Percentiles rank a stretch among this genome's conserved stretches.
These are phyloP conservation scores for Podaxis carcinomalis DNA, from an alignment of 768 basidiomycete genomes.

Conservation along the genomic window DNA sequence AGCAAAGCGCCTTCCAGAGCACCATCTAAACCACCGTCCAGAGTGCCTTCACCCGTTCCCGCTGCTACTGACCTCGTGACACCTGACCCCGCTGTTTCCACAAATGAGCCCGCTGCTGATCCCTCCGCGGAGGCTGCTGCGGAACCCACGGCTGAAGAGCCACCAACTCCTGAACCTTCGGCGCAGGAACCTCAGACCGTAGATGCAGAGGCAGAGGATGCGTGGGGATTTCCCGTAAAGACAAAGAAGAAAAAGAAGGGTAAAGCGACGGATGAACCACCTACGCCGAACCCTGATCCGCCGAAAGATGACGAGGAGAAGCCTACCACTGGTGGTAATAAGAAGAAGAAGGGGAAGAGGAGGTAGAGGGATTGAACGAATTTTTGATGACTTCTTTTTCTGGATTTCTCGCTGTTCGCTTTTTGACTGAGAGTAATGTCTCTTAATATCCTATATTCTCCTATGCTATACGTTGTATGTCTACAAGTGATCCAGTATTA, in stretches of 20 bases:
- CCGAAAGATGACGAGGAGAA: too few species aligned
- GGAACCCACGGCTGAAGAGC: not conserved
- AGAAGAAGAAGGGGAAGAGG: too few species aligned
- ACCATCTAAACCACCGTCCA: not conserved
- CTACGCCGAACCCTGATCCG: too few species aligned
- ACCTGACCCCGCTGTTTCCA: not conserved
- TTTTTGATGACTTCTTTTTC: not conserved
- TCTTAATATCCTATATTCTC: not conserved
- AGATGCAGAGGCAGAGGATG: not conserved
- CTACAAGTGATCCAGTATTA: not conserved
- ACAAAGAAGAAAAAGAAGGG: slow-evolving; percentile 21
- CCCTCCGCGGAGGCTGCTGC: not conserved
- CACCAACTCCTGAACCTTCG: not conserved
- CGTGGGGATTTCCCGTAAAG: slow-evolving; percentile 13
- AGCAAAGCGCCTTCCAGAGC: not conserved
- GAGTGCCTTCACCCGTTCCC: not conserved
- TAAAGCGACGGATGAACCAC: not conserved
- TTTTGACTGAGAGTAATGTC: not conserved
- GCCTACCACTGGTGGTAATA: too few species aligned
- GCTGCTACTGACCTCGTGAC: not conserved
- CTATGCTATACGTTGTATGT: not conserved
- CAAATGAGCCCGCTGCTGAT: not conserved
- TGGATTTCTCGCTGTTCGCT: not conserved
- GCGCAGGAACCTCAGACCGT: not conserved
- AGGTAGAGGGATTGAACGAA: not conserved